Evolutionary conservation across 208 protist genomes (phyloP).

Genomic region (Porcisia hertigi): DNA sequence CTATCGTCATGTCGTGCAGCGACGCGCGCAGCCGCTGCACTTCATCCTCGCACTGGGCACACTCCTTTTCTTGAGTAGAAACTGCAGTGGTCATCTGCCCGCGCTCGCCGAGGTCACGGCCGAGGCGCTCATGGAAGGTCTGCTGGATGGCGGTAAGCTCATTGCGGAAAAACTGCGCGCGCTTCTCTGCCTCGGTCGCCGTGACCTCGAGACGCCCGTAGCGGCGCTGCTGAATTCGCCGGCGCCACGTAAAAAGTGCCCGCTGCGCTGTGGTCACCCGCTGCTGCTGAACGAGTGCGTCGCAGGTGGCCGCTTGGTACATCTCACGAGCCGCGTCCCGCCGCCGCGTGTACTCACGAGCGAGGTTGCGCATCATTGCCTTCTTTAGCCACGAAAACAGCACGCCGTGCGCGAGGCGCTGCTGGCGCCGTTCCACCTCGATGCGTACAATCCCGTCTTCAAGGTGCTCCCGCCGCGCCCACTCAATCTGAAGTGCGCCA

Average conservation of each 20-base stretch:
- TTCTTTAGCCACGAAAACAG: constrained; percentile 30
- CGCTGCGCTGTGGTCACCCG: neutral
- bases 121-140: constrained; percentile 12
- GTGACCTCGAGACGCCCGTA: neutral
- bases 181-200: constrained; percentile 15
- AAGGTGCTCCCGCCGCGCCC: constrained; percentile 31
- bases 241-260: constrained; percentile 10
- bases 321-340: constrained; percentile 3
- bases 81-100: neutral
- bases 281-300: constrained; percentile 15
- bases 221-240: constrained; percentile 14
- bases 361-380: constrained; percentile 26
- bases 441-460: constrained; percentile 9
- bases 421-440: neutral
- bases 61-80: constrained; percentile 2
- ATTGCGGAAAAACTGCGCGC: constrained; percentile 27
- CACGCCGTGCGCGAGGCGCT: constrained; percentile 12
- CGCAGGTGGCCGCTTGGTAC: constrained; percentile 7
- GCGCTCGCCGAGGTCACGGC: constrained; percentile 9
- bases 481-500: constrained; percentile 19
- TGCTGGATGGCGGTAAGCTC: constrained; percentile 27
- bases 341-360: constrained; percentile 15
- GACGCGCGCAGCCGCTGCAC: constrained; percentile 36
- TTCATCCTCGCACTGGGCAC: constrained; percentile 40
- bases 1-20: constrained; percentile 56